These are phyloP conservation scores for Backusella westeae DNA, from an alignment of 192 early-diverging fungal genomes.

Conservation along the genomic window DNA sequence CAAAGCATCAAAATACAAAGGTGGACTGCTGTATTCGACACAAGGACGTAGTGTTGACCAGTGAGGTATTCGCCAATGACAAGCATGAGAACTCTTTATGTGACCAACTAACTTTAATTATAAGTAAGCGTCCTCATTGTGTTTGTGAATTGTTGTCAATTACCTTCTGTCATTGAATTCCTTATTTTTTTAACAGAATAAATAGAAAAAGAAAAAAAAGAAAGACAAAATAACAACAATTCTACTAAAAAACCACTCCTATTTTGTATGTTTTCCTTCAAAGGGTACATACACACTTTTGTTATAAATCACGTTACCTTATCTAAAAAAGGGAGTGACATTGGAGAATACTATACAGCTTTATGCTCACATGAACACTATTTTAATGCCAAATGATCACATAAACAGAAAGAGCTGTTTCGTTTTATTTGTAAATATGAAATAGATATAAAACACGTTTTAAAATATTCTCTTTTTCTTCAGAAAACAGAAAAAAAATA, in stretches of 20 bases:
- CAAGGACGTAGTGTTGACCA: constrained; percentile 1
- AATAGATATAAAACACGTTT: neutral
- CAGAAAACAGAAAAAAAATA: neutral
- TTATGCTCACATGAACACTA: neutral
- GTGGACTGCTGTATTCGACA: constrained; percentile 10
- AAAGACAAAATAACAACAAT: neutral
- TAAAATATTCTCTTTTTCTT: neutral
- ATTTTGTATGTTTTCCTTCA: neutral
- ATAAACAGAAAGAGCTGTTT: neutral
- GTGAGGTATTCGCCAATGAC: constrained; percentile 15
- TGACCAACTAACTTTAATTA: neutral
- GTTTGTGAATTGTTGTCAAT: neutral
- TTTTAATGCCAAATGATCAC: neutral
- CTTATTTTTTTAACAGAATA: neutral
- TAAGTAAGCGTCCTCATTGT: neutral
- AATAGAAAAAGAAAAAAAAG: neutral
- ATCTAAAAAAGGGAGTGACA: neutral
- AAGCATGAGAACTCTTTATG: constrained; percentile 9
- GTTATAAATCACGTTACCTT: neutral
- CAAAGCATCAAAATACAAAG: constrained; percentile 6
- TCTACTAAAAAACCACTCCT: neutral
- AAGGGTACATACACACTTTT: neutral
- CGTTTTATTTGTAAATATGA: neutral
- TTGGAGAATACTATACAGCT: neutral
- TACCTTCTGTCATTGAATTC: neutral